Conservation (phyloP, 345 rosid genomes). For the Euphorbia lathyris region DNA sequence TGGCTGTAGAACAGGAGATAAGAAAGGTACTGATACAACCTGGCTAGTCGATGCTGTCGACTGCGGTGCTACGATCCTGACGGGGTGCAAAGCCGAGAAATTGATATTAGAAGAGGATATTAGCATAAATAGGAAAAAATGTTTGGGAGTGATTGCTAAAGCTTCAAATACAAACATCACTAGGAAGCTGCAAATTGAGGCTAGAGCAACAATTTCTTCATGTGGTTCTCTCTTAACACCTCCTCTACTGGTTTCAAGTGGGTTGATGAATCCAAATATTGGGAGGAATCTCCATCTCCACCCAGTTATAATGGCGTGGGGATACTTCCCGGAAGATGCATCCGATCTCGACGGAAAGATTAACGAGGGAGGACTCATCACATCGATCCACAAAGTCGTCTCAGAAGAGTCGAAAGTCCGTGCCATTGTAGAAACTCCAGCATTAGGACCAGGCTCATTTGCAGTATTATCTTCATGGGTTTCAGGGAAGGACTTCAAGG, state of each 20-base stretch:
- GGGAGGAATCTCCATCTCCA: slow-evolving; percentile 65
- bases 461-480: slow-evolving; percentile 60
- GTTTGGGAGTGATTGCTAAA: slow-evolving; percentile 55
- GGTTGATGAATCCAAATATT: slow-evolving; percentile 48
- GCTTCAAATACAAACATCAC: slow-evolving; percentile 28
- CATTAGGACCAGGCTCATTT: slow-evolving; percentile 57
- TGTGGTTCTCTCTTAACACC: slow-evolving; percentile 69
- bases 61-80: slow-evolving; percentile 51
- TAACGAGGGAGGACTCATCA: slow-evolving; percentile 64
- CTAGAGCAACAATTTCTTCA: slow-evolving; percentile 56
- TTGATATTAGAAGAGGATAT: slow-evolving; percentile 34
- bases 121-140: slow-evolving; percentile 26
- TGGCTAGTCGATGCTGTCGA: slow-evolving; percentile 68
- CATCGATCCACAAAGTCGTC: slow-evolving; percentile 46
- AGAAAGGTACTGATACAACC: slow-evolving; percentile 55
- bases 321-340: slow-evolving; percentile 50
- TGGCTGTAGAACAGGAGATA: slow-evolving; percentile 62
- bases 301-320: slow-evolving; percentile 63
- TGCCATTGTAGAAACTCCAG: slow-evolving; percentile 56
- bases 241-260: slow-evolving; percentile 58
- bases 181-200: slow-evolving; percentile 53
- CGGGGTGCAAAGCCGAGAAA: slow-evolving; percentile 55
- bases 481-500: slow-evolving; percentile 59
- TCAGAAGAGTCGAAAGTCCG: slow-evolving; percentile 36
- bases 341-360: slow-evolving; percentile 35